Conservation (phyloP, 2,329 filamentous ascomycete genomes). For the Penicillium sp. region DNA sequence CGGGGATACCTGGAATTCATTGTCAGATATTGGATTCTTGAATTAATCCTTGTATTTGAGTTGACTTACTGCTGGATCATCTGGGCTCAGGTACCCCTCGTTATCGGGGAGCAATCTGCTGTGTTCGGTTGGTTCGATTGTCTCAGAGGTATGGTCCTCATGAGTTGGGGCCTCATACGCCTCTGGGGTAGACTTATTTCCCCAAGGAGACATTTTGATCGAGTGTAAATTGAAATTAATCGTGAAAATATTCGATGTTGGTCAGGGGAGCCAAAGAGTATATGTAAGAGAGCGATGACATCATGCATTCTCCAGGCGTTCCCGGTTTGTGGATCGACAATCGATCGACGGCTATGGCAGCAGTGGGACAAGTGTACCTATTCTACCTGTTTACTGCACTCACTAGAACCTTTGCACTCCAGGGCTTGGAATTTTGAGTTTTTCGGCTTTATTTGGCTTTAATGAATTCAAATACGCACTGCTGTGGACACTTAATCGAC, state of each 20-base stretch:
- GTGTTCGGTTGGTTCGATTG: constrained; percentile 30
- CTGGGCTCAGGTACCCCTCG: constrained; percentile 20
- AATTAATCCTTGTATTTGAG: not conserved
- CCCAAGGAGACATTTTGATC: constrained; percentile 18
- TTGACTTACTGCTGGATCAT: constrained; percentile 24
- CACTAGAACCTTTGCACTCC: too few relatives aligned
- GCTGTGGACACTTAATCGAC: too few relatives aligned
- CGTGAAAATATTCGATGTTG: not conserved
- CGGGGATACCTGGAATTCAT: constrained; percentile 62
- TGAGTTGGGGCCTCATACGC: not conserved
- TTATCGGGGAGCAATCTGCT: constrained; percentile 18
- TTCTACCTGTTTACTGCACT: too few relatives aligned
- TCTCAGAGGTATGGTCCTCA: constrained; percentile 5
- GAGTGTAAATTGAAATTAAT: not conserved
- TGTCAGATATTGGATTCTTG: not conserved
- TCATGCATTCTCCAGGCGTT: constrained; percentile 5
- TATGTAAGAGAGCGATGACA: constrained; percentile 2
- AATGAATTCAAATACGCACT: too few relatives aligned
- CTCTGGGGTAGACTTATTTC: constrained; percentile 8
- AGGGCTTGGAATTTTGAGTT: too few relatives aligned
- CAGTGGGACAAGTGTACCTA: too few relatives aligned
- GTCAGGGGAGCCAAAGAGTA: not conserved
- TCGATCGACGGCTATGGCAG: too few relatives aligned
- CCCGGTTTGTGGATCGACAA: not conserved
- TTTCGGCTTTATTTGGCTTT: too few relatives aligned